These are phyloP conservation scores for Fennellomyces sp. DNA, from an alignment of 371 early-diverging fungal genomes.

Conservation along the genomic window DNA sequence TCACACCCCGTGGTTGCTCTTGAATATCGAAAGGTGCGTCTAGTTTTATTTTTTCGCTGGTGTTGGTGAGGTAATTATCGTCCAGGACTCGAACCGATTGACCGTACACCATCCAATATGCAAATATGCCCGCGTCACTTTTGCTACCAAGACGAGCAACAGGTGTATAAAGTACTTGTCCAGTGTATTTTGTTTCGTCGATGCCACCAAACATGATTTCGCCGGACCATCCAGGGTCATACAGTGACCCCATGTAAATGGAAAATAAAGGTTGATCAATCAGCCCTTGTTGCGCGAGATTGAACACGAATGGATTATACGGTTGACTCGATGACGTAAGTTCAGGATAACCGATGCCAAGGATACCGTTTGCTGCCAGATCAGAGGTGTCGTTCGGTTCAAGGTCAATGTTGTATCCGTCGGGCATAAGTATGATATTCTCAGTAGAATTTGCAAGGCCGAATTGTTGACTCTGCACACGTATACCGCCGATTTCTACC, in stretches of 20 bases:
- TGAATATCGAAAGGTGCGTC: slow-evolving; percentile 17
- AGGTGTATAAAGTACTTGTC: slow-evolving; percentile 8
- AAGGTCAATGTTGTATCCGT: slow-evolving; percentile 36
- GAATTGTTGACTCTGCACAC: slow-evolving; percentile 51
- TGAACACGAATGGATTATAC: slow-evolving; percentile 23
- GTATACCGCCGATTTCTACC: slow-evolving; percentile 47
- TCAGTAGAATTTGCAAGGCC: slow-evolving; percentile 51
- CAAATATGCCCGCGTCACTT: neutral
- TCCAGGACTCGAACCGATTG: slow-evolving; percentile 30
- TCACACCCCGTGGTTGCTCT: neutral
- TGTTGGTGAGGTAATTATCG: neutral
- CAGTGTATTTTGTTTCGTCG: slow-evolving; percentile 33
- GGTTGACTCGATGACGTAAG: slow-evolving; percentile 20
- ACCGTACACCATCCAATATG: slow-evolving; percentile 47
- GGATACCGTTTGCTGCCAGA: slow-evolving; percentile 24
- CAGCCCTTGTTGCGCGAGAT: slow-evolving; percentile 26
- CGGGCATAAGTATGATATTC: slow-evolving; percentile 26
- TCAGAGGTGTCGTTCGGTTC: neutral
- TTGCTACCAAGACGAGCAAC: neutral
- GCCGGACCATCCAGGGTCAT: slow-evolving; percentile 29
- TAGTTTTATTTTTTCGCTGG: slow-evolving; percentile 7
- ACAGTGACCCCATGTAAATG: slow-evolving; percentile 20
- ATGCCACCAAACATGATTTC: slow-evolving; percentile 57
- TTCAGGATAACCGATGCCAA: slow-evolving; percentile 30
- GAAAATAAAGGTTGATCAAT: slow-evolving; percentile 45